Evolutionary conservation across 345 rosid genomes (phyloP).

Genomic region (Aquilaria malaccensis): DNA sequence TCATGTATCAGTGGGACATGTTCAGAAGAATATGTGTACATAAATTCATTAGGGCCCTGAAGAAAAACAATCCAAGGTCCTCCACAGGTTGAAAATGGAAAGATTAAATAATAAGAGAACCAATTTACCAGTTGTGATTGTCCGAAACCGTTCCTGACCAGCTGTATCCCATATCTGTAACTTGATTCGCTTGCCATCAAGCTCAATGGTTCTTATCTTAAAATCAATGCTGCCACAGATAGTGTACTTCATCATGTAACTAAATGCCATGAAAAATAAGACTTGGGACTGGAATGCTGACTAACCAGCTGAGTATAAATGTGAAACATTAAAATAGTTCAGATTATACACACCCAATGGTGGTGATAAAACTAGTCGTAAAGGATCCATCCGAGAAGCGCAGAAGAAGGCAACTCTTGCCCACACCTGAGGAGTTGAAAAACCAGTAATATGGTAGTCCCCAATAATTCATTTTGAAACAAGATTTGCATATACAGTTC

Average conservation of each 20-base stretch:
- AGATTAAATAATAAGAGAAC: slow-evolving; percentile 5
- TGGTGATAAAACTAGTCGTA: slow-evolving; percentile 94
- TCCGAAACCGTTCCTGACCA: slow-evolving; percentile 92
- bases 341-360: slow-evolving; percentile 60
- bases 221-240: slow-evolving; percentile 61
- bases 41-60: too few relatives aligned
- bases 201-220: slow-evolving; percentile 93
- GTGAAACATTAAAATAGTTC: too few relatives aligned
- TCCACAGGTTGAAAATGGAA: background rate
- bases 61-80: too few relatives aligned
- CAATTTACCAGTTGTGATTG: slow-evolving; percentile 64
- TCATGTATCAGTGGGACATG: too few relatives aligned
- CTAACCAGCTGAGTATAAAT: too few relatives aligned
- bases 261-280: too few relatives aligned
- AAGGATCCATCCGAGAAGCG: slow-evolving; percentile 97
- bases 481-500: background rate
- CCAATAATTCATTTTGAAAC: too few relatives aligned
- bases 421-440: slow-evolving; percentile 47
- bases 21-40: too few relatives aligned
- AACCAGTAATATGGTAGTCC: too few relatives aligned
- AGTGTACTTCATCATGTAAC: too few relatives aligned
- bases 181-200: slow-evolving; percentile 88
- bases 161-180: slow-evolving; percentile 98
- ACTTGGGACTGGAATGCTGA: too few relatives aligned
- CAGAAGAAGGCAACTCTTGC: slow-evolving; percentile 90